Evolutionary conservation across 2,329 filamentous ascomycete species (phyloP).

Genomic region (Corniculantispora saksenae): DNA sequence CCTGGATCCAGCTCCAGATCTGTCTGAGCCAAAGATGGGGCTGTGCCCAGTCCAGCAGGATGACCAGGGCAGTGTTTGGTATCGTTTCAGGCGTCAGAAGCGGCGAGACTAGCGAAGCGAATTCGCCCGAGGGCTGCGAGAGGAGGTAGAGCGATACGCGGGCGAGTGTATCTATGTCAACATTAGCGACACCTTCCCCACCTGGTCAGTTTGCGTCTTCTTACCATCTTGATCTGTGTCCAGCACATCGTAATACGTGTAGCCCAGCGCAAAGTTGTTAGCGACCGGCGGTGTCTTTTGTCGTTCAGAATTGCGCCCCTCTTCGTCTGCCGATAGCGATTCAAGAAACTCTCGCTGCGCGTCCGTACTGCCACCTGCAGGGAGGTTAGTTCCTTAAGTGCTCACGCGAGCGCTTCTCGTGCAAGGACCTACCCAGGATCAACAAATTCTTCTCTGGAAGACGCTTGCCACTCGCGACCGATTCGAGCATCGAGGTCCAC

Average conservation of each 20-base stretch:
- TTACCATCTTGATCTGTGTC: slow-evolving; percentile 90
- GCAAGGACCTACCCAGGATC: slow-evolving; percentile 66
- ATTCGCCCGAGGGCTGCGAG: slow-evolving; percentile 79
- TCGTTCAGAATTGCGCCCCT: slow-evolving; percentile 54
- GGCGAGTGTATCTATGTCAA: slow-evolving; percentile 74
- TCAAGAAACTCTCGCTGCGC: slow-evolving; percentile 84
- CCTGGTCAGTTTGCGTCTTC: slow-evolving; percentile 21
- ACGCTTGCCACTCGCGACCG: slow-evolving; percentile 84
- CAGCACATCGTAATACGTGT: slow-evolving; percentile 92
- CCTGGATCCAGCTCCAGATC: slow-evolving; percentile 83
- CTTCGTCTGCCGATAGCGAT: slow-evolving; percentile 55
- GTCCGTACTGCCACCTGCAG: slow-evolving; percentile 75
- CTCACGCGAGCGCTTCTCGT: background rate
- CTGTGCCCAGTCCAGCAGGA: slow-evolving; percentile 93
- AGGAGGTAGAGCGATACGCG: slow-evolving; percentile 88
- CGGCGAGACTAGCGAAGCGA: slow-evolving; percentile 79
- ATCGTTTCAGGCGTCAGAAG: slow-evolving; percentile 83
- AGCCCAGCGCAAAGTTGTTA: slow-evolving; percentile 89
- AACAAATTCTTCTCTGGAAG: slow-evolving; percentile 90
- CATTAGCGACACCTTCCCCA: slow-evolving; percentile 24
- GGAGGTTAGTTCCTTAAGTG: slow-evolving; percentile 3
- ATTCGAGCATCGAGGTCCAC: slow-evolving; percentile 92
- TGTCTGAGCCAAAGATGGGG: slow-evolving; percentile 92
- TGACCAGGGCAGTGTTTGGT: slow-evolving; percentile 81
- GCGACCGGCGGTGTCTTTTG: slow-evolving; percentile 75